Base-by-base conservation (phyloP, 2,329 filamentous ascomycete genomes). In the Stagonosporopsis tanaceti region DNA sequence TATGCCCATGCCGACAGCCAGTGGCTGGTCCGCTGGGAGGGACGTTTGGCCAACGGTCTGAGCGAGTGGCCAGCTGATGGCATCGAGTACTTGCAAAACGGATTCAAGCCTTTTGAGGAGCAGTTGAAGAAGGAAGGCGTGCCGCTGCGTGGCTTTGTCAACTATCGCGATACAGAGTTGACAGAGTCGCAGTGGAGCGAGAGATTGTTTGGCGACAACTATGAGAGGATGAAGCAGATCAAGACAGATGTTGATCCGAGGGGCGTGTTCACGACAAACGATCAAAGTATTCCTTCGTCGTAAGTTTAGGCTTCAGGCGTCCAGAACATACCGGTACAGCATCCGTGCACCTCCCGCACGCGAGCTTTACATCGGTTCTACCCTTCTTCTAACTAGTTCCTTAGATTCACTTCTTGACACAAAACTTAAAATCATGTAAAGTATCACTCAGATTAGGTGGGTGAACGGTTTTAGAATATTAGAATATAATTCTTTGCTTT, bases 81-180 rank as follows among this genome's bases (percentile, higher is more conserved):
- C 12, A 53, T 61, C 20, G 32, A 59, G 47, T 63, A 61, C 32
- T 38, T 63, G 47, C 59, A 63, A 45, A 44, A 44, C 6, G 52
- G 57, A 15, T 57, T 65, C 47, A 42, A 56, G 24, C 65, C 63
- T 0, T 66, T 67, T 27, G 39, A 61, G 50, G 50, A 64, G 37
- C 53, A 59, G 30, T 25, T 67, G 42, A 45, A 32, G 47, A 51
- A 48, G 25, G 57, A 57, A n/a, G 47, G 41, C 11, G 40, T 45
- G 6, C 50, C 53, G n/a, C 42, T 65, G 28, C 46, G 58, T 5
- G 58, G 60, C 3, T 65, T 61, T 27, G 59, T 59, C 14, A 68
- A 66, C 39, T 68, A 66, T 30, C 39, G 60, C 39, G 62, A 68
- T 28, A 62, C 62, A 0, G 64, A 63, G 28, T 50, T 65, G 17